These are phyloP conservation scores for Whalleya microplaca DNA, from an alignment of 2,329 filamentous ascomycete species.

Conservation along the genomic window DNA sequence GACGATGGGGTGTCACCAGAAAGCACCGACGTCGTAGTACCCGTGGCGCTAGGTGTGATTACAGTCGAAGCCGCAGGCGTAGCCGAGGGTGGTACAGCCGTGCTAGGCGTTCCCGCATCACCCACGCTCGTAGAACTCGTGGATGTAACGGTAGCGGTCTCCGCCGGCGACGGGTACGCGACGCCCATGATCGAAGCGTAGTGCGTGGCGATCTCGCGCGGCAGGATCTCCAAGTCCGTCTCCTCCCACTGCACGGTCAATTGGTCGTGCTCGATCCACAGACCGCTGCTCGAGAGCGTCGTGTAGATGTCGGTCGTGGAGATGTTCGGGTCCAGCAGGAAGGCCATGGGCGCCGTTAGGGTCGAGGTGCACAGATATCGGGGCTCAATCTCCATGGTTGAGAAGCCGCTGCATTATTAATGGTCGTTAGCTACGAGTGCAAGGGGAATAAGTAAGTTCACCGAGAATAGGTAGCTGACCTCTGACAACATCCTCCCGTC, in stretches of 20 bases:
- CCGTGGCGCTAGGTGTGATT: neutral
- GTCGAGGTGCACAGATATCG: slow-evolving; percentile 33
- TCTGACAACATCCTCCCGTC: slow-evolving; percentile 37
- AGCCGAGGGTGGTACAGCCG: slow-evolving; percentile 2
- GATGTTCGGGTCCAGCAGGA: slow-evolving; percentile 36
- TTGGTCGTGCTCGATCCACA: slow-evolving; percentile 36
- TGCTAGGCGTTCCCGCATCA: neutral
- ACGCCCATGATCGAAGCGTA: slow-evolving; percentile 36
- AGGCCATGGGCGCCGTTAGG: slow-evolving; percentile 33
- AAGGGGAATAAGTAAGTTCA: neutral
- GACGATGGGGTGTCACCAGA: neutral
- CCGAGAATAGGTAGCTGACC: slow-evolving; percentile 10
- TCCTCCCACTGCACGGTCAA: slow-evolving; percentile 35
- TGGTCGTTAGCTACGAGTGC: slow-evolving; percentile 3
- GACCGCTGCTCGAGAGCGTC: slow-evolving; percentile 25
- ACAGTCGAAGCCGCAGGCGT: slow-evolving; percentile 30
- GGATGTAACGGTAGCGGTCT: neutral
- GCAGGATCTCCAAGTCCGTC: slow-evolving; percentile 28
- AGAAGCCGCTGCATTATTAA: slow-evolving; percentile 31
- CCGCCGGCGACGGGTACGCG: neutral
- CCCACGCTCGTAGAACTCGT: neutral
- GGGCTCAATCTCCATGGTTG: slow-evolving; percentile 20
- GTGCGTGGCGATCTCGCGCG: slow-evolving; percentile 23
- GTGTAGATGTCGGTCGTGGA: slow-evolving; percentile 37
- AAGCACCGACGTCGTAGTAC: neutral